These are phyloP conservation scores for Hypoxylon sp. DNA, from an alignment of 2,329 filamentous ascomycete species.

Conservation along the genomic window DNA sequence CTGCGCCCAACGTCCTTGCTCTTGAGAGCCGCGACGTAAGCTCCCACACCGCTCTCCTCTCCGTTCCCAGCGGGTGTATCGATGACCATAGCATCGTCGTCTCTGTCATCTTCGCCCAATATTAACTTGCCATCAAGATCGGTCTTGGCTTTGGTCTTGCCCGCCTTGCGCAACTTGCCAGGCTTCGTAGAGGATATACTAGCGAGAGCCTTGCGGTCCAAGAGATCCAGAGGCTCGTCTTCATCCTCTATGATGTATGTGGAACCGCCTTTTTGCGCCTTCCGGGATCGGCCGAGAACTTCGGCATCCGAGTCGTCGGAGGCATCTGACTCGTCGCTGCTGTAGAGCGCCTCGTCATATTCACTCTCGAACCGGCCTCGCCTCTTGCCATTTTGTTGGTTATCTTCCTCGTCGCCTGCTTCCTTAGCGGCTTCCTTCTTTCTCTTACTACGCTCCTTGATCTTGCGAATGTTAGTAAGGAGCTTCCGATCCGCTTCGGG, in stretches of 20 bases:
- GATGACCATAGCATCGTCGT: conserved; percentile 73
- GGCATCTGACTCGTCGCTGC: conserved; percentile 76
- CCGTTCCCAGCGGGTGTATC: conserved; percentile 64
- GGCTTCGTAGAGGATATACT: conserved; percentile 95
- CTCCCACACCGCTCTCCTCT: conserved; percentile 71
- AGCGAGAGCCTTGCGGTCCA: conserved; percentile 89
- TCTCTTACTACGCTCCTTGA: conserved; percentile 89
- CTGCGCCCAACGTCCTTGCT: conserved; percentile 76
- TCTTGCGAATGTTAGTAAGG: conserved; percentile 94
- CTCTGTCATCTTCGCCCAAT: conserved; percentile 72
- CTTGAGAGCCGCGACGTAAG: conserved; percentile 78
- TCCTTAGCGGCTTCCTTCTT: conserved; percentile 81
- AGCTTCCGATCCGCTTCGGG: conserved; percentile 91
- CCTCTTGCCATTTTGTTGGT: conserved; percentile 63
- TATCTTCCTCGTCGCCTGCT: conserved; percentile 69
- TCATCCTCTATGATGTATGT: conserved; percentile 95
- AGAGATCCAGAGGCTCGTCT: conserved; percentile 92
- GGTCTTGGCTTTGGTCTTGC: conserved; percentile 73
- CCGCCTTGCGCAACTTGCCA: conserved; percentile 70
- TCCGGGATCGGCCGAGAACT: conserved; percentile 60
- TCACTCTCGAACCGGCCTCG: conserved; percentile 86
- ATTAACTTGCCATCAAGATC: conserved; percentile 87
- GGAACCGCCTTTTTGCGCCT: conserved; percentile 73
- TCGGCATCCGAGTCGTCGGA: conserved; percentile 76
- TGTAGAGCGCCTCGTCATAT: conserved; percentile 96